Base-by-base conservation (phyloP, 352 stramenopile species). In the Pseudoperonospora humuli region DNA sequence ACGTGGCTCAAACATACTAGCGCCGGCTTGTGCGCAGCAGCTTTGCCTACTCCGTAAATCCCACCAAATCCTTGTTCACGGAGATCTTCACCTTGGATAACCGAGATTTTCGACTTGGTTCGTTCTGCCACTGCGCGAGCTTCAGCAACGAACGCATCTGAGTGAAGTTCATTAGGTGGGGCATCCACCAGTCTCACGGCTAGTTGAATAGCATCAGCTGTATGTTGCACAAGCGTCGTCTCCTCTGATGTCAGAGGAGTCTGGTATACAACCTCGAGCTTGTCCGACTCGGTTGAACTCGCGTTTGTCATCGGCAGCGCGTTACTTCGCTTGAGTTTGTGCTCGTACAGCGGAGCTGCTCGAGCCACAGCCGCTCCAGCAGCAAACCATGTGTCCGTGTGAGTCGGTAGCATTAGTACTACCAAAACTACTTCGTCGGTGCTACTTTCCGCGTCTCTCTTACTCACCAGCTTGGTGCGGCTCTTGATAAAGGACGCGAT, bases 31-130 rank as follows among this genome's bases (percentile, higher is more conserved):
- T 95, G 70, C 15, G 57, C 55, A 1, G 91, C 83, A 9, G 83
- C 91, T 63, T 97, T 95, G 18, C 93, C 89, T 15, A 98, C 90
- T 36, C 83, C 83, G 50, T 95, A 96, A 39, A 97, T 81, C 7
- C 92, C 93, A 28, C 93, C 91, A 44, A 97, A 96, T 19, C 92
- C 90, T 26, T 78, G 60, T 33, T 90, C 68, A 35, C 64, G 64
- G 31, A 98, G 71, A 46, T 96, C 85, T 31, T 97, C 73, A 34
- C 95, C 93, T 14, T 82, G 66, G 49, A 97, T 97, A 34, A 97
- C 78, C 28, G 63, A 70, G 15, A 65, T 59, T 45, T 70, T 67
- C 1, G 72, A 55, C 14, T 70, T 74, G 11, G 90, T 86, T n/a
- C 71, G 68, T 36, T 64, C 80, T 31, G 58, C 75, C 24, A 70